phyloP scores from a whole-genome alignment of 441 rosid species.

The Bocquillonia castaneifolia region DNA sequence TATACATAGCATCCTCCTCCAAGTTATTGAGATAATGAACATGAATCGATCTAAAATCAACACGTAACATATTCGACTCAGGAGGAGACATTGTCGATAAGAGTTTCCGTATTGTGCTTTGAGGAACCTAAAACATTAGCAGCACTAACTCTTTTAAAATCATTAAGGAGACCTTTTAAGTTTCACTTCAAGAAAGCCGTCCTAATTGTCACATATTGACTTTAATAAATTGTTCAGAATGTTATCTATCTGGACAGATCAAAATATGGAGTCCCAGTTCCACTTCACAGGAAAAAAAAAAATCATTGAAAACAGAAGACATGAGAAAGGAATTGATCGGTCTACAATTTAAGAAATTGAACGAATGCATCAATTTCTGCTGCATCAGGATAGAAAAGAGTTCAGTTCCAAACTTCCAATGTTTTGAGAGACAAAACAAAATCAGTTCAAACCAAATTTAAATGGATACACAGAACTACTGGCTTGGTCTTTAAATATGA shows the following conservation, averaged over 20 bases:
- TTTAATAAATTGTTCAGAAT: background rate
- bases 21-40: constrained; percentile 94
- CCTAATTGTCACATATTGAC: background rate
- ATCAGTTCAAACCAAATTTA: too few relatives aligned
- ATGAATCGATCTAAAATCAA: constrained; percentile 92
- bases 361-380: background rate
- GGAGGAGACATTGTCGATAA: constrained; percentile 61
- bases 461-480: background rate
- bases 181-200: constrained; percentile 9
- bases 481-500: background rate
- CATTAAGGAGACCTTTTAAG: constrained; percentile 21
- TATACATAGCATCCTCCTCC: constrained; percentile 98
- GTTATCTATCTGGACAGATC: background rate
- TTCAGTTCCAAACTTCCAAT: background rate
- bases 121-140: constrained; percentile 63
- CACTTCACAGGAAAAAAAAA: background rate
- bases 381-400: background rate
- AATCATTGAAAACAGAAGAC: background rate
- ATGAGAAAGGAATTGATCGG: background rate
- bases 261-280: background rate
- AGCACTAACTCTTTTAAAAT: constrained; percentile 22
- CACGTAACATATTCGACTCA: constrained; percentile 70
- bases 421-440: background rate
- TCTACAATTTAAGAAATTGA: background rate
- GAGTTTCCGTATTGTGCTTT: constrained; percentile 53